These are phyloP conservation scores for Marasmius sp. DNA, from an alignment of 1,284 basidiomycete species.

Conservation along the genomic window DNA sequence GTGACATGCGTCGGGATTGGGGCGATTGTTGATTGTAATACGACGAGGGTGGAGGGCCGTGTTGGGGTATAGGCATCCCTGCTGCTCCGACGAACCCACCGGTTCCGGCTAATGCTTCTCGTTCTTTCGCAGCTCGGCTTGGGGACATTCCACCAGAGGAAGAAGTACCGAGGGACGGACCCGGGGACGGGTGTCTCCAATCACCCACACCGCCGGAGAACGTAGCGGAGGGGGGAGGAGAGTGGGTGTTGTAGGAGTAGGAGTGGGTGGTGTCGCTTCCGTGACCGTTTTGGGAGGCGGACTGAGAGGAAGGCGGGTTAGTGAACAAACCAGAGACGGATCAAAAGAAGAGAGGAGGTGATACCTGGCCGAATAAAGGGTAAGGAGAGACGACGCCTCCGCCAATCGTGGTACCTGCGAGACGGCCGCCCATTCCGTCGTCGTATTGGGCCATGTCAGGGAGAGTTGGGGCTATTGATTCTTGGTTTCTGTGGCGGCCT, in stretches of 20 bases:
- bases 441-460: slow-evolving; percentile 24
- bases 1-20: background rate
- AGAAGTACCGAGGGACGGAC: background rate
- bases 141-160: background rate
- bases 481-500: background rate
- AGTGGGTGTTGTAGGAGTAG: background rate
- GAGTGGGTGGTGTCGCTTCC: background rate
- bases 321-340: too few species aligned
- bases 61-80: background rate
- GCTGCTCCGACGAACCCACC: background rate
- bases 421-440: slow-evolving; percentile 39
- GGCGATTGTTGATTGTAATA: background rate
- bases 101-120: background rate
- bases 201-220: background rate
- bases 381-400: slow-evolving; percentile 38
- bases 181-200: slow-evolving; percentile 2
- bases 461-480: background rate
- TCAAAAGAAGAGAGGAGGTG: too few species aligned
- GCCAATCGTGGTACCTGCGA: slow-evolving; percentile 30
- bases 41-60: background rate
- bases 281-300: background rate
- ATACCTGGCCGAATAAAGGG: slow-evolving; percentile 8
- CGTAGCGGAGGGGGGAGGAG: background rate
- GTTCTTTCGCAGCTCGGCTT: background rate
- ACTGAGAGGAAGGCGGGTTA: slow-evolving; percentile 3